Conservation (phyloP, 306 rosid genomes). For the Pterocarpus santalinus region DNA sequence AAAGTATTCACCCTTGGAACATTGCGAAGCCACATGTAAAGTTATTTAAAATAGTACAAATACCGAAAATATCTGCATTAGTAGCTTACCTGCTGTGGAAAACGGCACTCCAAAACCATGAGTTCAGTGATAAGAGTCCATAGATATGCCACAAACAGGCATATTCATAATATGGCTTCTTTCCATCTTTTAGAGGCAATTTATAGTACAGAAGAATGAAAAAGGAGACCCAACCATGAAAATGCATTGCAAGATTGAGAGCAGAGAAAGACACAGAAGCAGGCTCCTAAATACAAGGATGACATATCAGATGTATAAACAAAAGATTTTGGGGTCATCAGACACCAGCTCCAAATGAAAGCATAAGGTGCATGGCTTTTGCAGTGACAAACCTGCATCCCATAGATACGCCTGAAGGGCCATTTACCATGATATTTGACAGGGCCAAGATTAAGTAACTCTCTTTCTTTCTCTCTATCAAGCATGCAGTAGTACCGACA, state of each 20-base stretch:
- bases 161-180: slow-evolving; percentile 70
- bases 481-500: slow-evolving; percentile 84
- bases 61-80: slow-evolving; percentile 21
- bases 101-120: slow-evolving; percentile 88
- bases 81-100: slow-evolving; percentile 81
- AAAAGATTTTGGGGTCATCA: not conserved
- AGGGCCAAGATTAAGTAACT: slow-evolving; percentile 56
- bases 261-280: slow-evolving; percentile 80
- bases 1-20: not conserved
- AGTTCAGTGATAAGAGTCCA: slow-evolving; percentile 69
- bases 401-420: slow-evolving; percentile 80
- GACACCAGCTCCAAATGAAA: slow-evolving; percentile 35
- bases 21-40: not conserved
- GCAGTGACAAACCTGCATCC: slow-evolving; percentile 75
- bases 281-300: slow-evolving; percentile 66
- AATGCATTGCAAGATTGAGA: slow-evolving; percentile 84
- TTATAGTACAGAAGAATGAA: slow-evolving; percentile 66
- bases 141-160: slow-evolving; percentile 83
- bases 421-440: slow-evolving; percentile 92
- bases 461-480: slow-evolving; percentile 74
- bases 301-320: slow-evolving; percentile 37
- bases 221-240: slow-evolving; percentile 83
- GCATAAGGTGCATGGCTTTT: slow-evolving; percentile 22
- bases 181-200: slow-evolving; percentile 66
- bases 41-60: slow-evolving; percentile 8